Base-by-base conservation (phyloP, 345 rosid species). In the Populus tremula region DNA sequence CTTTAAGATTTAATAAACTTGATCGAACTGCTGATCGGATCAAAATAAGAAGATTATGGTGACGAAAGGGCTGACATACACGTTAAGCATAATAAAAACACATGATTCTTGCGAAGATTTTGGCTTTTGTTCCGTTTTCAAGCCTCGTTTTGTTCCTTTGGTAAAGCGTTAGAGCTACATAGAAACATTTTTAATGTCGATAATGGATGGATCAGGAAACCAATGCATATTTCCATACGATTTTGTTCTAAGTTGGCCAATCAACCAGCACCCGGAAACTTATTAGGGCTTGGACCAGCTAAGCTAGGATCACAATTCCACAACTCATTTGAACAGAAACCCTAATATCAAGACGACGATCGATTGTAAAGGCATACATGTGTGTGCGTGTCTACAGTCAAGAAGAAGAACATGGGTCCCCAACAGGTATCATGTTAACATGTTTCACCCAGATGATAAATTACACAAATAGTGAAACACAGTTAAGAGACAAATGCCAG, bases 91-190 rank as follows among this genome's bases (percentile, higher is more conserved):
- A 80, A 79, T 45, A 25, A 33, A 31, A 82, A 79, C 87, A 73
- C 84, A 83, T 77, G 84, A 82, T 89, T 86, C 86, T 78, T 27
- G 87, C 87, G 76, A 70, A 77, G 85, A 43, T 87, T 81, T 76
- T 79, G 89, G 89, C 88, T 86, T 89, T 89, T 85, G 86, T 81
- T 76, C 72, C 81, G 76, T 43, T 50, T 77, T 71, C 29, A 2
- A 27, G 13, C 76, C 53, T 27, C 67, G 38, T 77, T 71, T 35
- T 77, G 70, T 27, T 29, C 45, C 74, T 68, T 31, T 72, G 67
- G 79, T 75, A 49, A 69, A 38, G 39, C 65, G 77, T 77, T 61
- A 41, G 23, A 38, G 0, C 39, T 29, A 17, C 18, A 73, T 65
- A 13, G 13, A 78, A 45, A 29, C 54, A 68, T 82, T 71, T 79